A percentile compares a stretch with the other conserved stretches of the same genome.
These are phyloP conservation scores for Symbiodinium pilosum DNA, from an alignment of 73 alveolate genomes.

Conservation along the genomic window DNA sequence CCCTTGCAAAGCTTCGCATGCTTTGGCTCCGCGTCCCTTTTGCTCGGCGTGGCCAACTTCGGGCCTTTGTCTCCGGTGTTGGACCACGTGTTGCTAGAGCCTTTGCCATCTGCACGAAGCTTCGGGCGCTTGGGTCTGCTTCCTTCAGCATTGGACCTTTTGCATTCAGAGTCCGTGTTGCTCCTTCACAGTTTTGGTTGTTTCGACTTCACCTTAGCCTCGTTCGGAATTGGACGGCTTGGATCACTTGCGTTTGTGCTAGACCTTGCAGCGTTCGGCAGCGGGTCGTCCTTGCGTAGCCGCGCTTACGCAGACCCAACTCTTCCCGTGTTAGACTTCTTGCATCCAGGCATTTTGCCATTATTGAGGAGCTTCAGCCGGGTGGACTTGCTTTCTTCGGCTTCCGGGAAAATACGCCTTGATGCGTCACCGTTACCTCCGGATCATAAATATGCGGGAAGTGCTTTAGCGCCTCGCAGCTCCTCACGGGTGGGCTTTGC, in stretches of 20 bases:
- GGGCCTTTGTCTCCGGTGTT: background rate
- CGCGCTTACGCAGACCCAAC: background rate
- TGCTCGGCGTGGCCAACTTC: background rate
- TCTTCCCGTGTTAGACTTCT: background rate
- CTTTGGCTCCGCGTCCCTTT: background rate
- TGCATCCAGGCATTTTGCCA: background rate
- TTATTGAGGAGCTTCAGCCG: background rate
- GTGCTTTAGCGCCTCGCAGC: background rate
- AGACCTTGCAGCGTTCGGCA: conserved; percentile 13
- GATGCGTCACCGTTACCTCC: background rate
- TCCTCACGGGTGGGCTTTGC: background rate
- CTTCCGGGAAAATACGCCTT: background rate
- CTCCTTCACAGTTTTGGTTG: background rate
- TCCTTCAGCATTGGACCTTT: background rate
- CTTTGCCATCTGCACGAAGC: background rate
- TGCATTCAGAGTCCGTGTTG: background rate
- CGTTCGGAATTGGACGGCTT: background rate
- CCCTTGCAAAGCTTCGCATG: background rate
- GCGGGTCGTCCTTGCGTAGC: background rate
- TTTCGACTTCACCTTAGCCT: background rate
- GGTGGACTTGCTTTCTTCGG: background rate
- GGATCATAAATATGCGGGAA: conserved; percentile 12
- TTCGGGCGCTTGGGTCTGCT: background rate
- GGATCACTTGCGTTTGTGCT: background rate
- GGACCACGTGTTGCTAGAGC: background rate